Evolutionary conservation across 352 stramenopile genomes (phyloP), one percentile per base, ranked within the genome.

Genomic region (Pythium volutum): DNA sequence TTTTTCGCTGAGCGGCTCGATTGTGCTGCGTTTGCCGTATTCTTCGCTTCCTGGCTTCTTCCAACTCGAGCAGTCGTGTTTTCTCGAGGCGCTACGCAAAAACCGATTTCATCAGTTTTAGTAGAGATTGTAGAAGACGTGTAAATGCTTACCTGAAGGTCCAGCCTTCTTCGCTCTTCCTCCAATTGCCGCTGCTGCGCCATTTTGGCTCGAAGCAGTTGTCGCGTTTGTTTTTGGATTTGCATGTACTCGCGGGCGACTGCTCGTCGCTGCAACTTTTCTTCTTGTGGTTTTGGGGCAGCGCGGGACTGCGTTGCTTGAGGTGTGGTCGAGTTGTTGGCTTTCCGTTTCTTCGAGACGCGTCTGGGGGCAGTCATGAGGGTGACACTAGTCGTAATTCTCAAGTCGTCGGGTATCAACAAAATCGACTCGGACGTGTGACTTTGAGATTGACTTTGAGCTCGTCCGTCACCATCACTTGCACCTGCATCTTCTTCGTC

Each of bases 241-340:
- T 76, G 48, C 68, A 92, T 90, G 31, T 79, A 89, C 50, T 89
- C 83, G 14, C 83, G 66, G 20, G 77, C 83, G 22, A 87, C 59
- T 25, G 69, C 80, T 51, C 83, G 70, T n/a, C 83, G 62, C 36
- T 88, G 62, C 18, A 71, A 48, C 4, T 59, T 71, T 33, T 84
- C 76, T 31, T 68, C 55, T 31, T n/a, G 29, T 27, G 15, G 4
- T 20, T 11, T 15, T 34, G 45, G 16, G 6, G 14, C 12, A 18
- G 7, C 10, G 12, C 23, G 1, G 1, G 23, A 36, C 16, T 31
- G 22, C 1, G 9, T 22, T 20, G n/a, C n/a, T 7, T 48, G 18
- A 59, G 56, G 38, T 65, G 64, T n/a, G 64, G 58, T n/a, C 41
- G 67, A 52, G 64, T 43, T 63, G 14, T 16, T 50, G 7, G 22